These are phyloP conservation scores for Rugonectria rugulosa DNA, from an alignment of 2,329 filamentous ascomycete species.

Conservation along the genomic window DNA sequence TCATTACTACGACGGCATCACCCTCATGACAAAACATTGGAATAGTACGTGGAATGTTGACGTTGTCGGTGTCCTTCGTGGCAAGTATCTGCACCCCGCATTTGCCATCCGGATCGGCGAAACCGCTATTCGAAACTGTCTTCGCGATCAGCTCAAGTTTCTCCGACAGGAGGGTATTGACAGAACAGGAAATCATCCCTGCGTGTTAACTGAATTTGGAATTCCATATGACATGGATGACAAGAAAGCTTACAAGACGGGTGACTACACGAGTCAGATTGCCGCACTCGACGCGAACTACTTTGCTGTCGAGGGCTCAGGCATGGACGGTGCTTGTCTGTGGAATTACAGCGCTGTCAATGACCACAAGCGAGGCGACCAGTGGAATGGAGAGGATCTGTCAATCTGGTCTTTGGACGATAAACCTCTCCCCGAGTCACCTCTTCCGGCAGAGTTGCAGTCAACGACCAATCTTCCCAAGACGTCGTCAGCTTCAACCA, in stretches of 20 bases:
- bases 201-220: slow-evolving; percentile 92
- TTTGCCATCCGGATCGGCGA: slow-evolving; percentile 95
- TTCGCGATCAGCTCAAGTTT: slow-evolving; percentile 84
- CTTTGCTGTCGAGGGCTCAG: slow-evolving; percentile 85
- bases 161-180: slow-evolving; percentile 89
- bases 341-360: slow-evolving; percentile 90
- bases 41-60: slow-evolving; percentile 98
- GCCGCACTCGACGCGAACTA: slow-evolving; percentile 96
- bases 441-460: slow-evolving; percentile 53
- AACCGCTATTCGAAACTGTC: slow-evolving; percentile 91
- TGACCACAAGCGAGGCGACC: slow-evolving; percentile 86
- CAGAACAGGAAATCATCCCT: slow-evolving; percentile 86
- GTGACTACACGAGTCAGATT: slow-evolving; percentile 92
- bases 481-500: slow-evolving; percentile 31
- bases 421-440: slow-evolving; percentile 63
- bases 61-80: slow-evolving; percentile 88
- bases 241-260: slow-evolving; percentile 92
- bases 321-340: slow-evolving; percentile 83
- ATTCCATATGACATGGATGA: slow-evolving; percentile 99
- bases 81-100: slow-evolving; percentile 85
- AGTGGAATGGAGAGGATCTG: slow-evolving; percentile 97
- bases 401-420: slow-evolving; percentile 91
- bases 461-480: slow-evolving; percentile 54
- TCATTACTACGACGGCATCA: slow-evolving; percentile 97
- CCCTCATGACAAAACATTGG: slow-evolving; percentile 98